Evolutionary conservation across 345 rosid genomes (phyloP), one percentile per base, ranked within the genome.

Genomic region (Boechera retrofracta): DNA sequence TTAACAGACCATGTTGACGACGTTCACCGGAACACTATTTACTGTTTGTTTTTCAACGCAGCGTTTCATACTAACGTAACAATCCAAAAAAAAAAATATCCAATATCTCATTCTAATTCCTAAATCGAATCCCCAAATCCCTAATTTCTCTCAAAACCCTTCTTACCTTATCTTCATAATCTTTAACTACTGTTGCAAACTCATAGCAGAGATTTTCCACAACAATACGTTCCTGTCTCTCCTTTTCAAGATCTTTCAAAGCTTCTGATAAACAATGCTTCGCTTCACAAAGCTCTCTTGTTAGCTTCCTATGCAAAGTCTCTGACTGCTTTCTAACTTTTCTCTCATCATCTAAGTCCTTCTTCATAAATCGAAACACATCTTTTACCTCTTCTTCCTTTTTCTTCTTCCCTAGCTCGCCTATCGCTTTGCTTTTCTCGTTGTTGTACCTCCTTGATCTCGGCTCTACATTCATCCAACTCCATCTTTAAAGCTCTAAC

Each of bases 181-280:
- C 90, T 79, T 84, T 88, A 67, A 92, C 86, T 56, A 91, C 90
- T 80, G 77, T 85, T 10, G 99, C 98, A 82, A 95, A 95, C 82
- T 96, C 98, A 28, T 91, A 95, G 29, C 98, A 96, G 60, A 93
- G 85, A 57, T 86, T 85, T 71, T 93, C 99, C 76, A 91, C 72
- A 41, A 89, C 69, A 81, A 80, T 72, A 41, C 96, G 83, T 2
- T 93, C 89, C 63, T 86, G 87, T 65, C 86, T 89, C 83, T 96
- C 97, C 39, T 84, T 83, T 71, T 96, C 97, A 28, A 89, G 77
- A 63, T 91, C 97, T 83, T 80, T 86, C 77, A 88, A 63, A 54
- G 87, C 86, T 72, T 83, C 84, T 4, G 90, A 70, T 51, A 88
- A 85, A 68, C 92, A 87, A 29, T 86, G 83, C 64, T 86, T 89